Evolutionary conservation across 768 basidiomycete genomes (phyloP), one percentile per base, ranked within the genome.

Genomic region (Leccinum pellstonianum): DNA sequence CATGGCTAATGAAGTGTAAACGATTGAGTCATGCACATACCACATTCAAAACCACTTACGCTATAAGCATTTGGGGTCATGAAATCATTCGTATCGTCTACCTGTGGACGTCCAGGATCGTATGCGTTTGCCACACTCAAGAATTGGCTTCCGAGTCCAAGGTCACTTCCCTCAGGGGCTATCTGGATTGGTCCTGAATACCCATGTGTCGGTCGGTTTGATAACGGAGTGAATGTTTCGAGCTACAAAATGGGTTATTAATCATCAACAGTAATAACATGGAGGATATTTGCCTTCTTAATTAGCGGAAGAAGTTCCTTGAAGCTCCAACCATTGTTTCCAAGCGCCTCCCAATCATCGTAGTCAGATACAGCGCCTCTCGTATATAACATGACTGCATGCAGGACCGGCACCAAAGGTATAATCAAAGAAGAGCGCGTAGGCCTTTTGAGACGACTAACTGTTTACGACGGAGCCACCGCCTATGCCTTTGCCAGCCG

Each of bases 391-490:
- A 78, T 77, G 65, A 73, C 79, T 70, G 14, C 7, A 52, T 50
- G 4, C 21, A 19, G 7, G 33, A 31, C 5, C 38, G 38, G 38
- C 6, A 4, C 15, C 7, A 38, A 17, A 8, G 8, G 17, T 38
- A 21, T 38, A 19, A 19, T 10, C 19, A 25, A 49, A 27, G 10
- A 7, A 3, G 46, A 11, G 27, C 11, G 14, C 5, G 38, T 0
- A 14, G 8, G 10, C 1, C 10, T n/a, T 4, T 14, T 3, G 14
- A 38, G 8, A 23, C 6, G 4, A 66, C 79, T 54, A 51, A 85
- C 86, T 84, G 62, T 87, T 88, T 17, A 88, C 79, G 55, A 76
- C 74, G 0, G 85, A 86, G 1, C 86, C 86, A 5, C 87, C 87
- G 4, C 87, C 87, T 5, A 90, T 64, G 46, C 78, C 80, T 55